Percentiles rank a stretch among this genome's conserved stretches.
These are phyloP conservation scores for Glycine soja DNA, from an alignment of 306 rosid species.

Conservation along the genomic window DNA sequence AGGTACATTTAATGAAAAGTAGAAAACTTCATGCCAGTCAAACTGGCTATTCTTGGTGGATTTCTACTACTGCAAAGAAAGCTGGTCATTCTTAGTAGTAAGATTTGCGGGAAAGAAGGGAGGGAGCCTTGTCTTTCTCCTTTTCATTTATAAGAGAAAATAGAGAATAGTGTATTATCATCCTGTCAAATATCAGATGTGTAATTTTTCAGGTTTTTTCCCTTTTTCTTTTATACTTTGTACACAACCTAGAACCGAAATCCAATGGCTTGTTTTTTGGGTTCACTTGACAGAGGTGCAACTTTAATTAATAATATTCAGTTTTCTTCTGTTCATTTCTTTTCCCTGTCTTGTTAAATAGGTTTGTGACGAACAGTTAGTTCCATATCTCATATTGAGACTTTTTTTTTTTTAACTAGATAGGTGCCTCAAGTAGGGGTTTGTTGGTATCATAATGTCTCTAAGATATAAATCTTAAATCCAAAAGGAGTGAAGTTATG, in stretches of 20 bases:
- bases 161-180: background rate
- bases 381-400: conserved; percentile 29
- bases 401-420: background rate
- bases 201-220: conserved; percentile 20
- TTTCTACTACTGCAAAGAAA: conserved; percentile 31
- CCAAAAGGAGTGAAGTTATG: conserved; percentile 26
- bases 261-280: conserved; percentile 19
- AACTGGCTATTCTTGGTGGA: conserved; percentile 47
- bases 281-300: conserved; percentile 26
- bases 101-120: conserved; percentile 22
- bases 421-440: conserved; percentile 1
- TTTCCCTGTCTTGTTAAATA: background rate
- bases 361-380: conserved; percentile 19
- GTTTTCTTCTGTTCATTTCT: conserved; percentile 26
- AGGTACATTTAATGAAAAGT: conserved; percentile 74
- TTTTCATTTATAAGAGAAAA: conserved; percentile 25
- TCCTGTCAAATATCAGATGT: conserved; percentile 17
- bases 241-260: conserved; percentile 3
- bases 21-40: conserved; percentile 51
- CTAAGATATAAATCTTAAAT: conserved; percentile 14
- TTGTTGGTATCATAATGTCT: conserved; percentile 17
- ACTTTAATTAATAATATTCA: conserved; percentile 32
- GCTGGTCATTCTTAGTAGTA: conserved; percentile 33
- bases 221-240: background rate
- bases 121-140: conserved; percentile 30